Base-by-base conservation (phyloP, 768 basidiomycete genomes). In the Pulveroboletus frians region DNA sequence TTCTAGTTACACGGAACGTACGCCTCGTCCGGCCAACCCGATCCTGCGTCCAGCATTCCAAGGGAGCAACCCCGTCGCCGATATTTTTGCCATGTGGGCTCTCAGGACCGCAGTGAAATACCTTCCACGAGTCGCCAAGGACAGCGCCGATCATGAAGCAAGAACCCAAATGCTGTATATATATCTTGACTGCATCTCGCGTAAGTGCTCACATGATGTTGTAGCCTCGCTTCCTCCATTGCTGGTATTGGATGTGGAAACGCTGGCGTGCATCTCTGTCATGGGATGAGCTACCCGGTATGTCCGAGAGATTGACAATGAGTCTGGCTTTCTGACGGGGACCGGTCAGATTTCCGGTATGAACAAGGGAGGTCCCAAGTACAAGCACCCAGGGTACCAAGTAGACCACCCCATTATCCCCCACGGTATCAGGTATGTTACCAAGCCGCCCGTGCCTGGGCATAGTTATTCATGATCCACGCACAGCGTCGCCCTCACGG, bases 211-310 rank as follows among this genome's bases (percentile, higher is more conserved):
- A 57, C 44, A 43, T 46, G 42, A 2, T 17, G 39, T 31, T 23
- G 18, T 42, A 93, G 92, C 29, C 74, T 97, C 51, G 93, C 93
- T 1, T 80, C 93, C 9, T 92, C 92, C 11, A 93, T 95, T 52
- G 94, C 94, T 54, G 94, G 94, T 30, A 95, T 95, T 39, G 93
- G 94, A 1, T 94, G 94, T 58, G 92, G 92, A 29, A 93, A 92
- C 60, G 92, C 93, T 9, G 92, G 92, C 4, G 90, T 93, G 4
- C 92, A 93, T 68, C 63, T 94, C 43, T 92, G 89, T 57, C 91
- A 92, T 59, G 91, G 90, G 43, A 89, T 91, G 76, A 88, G 87
- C 60, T 90, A 90, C 58, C 88, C 88, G 5, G 90, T 89, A 59
- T 52, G 81, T 71, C 7, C 8, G 21, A 17, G 35, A 30, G 9